Base-by-base conservation (phyloP, 768 basidiomycete genomes). In the Rhodosporidiobolus sp. region DNA sequence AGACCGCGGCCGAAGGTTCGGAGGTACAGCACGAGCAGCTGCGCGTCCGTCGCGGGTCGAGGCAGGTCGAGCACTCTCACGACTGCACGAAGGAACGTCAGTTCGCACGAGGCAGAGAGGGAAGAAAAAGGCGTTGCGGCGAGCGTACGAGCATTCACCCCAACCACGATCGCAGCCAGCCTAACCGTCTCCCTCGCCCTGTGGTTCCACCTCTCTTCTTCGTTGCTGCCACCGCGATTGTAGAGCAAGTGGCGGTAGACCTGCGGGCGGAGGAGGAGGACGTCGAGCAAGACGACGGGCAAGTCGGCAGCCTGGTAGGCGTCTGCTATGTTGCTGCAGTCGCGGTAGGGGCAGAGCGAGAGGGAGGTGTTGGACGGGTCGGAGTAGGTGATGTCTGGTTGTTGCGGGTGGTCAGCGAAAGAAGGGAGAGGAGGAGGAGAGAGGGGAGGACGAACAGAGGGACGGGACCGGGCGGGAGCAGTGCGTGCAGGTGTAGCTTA, bases 311-410 rank as follows among this genome's bases (percentile, higher is more conserved):
- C 53, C n/a, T 56, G 53, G 49, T 64, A 70, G 1, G 49, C 43
- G 55, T 75, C 70, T 7, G 63, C 61, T 28, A 48, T 38, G 1
- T 46, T 4, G 24, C 38, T 45, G 35, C 65, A 66, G 1, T 3
- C 3, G 19, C 32, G 55, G 12, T 20, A 20, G 5, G 61, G 12
- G 26, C 73, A 75, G 35, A 57, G 46, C 3, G 67, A 34, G 17
- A 75, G 66, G 0, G 73, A 71, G 10, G 73, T 74, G 62, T 74
- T 74, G 16, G 45, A 38, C 46, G 65, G 65, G 24, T 70, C 65
- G 5, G 45, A 28, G 46, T 70, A 74, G n/a, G 32, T 67, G 34
- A 66, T 56, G 35, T 67, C 73, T 74, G 62, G 1, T 14, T 46
- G 6, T 19, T 30, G 0, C 4, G 16, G 17, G 6, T 9, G 4